phyloP scores from a whole-genome alignment of 805 yeast species.

The Zygosaccharomyces gambellarensis region DNA sequence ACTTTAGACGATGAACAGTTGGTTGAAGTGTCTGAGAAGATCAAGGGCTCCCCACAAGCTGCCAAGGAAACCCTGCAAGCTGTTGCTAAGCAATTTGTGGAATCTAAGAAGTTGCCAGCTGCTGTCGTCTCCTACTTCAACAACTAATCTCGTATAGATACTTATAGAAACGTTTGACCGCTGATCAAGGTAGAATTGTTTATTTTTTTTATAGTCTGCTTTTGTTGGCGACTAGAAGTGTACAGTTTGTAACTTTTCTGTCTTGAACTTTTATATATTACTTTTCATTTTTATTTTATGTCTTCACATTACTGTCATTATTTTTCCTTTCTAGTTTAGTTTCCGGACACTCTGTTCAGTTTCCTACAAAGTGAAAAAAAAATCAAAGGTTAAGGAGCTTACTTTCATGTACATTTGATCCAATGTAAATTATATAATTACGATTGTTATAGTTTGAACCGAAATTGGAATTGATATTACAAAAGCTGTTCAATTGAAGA shows the following conservation, averaged over 20 bases:
- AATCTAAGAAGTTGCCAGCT: slow-evolving; percentile 52
- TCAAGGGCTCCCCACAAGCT: slow-evolving; percentile 48
- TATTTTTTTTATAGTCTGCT: background rate
- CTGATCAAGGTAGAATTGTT: slow-evolving; percentile 5
- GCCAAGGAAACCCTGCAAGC: slow-evolving; percentile 58
- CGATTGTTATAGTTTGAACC: no score
- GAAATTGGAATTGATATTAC: background rate
- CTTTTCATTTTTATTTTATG: background rate
- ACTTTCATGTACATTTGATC: background rate
- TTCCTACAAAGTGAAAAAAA: slow-evolving; percentile 2
- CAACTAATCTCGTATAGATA: background rate
- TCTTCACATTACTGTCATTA: background rate
- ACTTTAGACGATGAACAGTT: slow-evolving; percentile 74
- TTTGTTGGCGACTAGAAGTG: background rate
- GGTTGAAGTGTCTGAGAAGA: slow-evolving; percentile 65
- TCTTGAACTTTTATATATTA: background rate
- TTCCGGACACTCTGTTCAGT: slow-evolving; percentile 5
- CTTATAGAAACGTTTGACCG: slow-evolving; percentile 1
- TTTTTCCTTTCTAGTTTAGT: background rate
- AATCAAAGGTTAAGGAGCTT: background rate
- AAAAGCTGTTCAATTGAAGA: background rate
- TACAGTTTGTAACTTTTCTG: no score
- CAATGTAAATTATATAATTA: background rate
- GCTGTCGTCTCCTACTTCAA: slow-evolving; percentile 50
- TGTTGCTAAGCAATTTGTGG: slow-evolving; percentile 48